Evolutionary conservation across 176 grass and related monocot species (phyloP), one percentile per base, ranked within the genome.

Genomic region (Guadua angustifolia): DNA sequence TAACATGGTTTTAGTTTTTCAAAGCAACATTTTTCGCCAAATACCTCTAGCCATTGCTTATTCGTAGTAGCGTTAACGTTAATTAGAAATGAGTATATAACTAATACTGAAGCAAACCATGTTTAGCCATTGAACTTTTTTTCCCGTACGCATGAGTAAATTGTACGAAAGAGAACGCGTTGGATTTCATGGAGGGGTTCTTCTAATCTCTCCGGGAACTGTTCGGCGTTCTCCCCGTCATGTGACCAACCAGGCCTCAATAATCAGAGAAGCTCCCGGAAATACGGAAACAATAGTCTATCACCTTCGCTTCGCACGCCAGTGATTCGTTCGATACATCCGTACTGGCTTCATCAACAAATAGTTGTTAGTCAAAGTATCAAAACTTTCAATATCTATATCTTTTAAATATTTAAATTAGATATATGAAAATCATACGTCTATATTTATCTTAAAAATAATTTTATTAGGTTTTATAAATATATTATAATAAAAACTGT

Each of bases 251-350:
- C 29, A 3, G 57, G 49, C 18, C 55, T 75, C 22, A 24, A 69
- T 81, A 53, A 70, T 70, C 45, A 22, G 19, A 56, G 83, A 77
- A 62, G 71, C 53, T 14, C 36, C 52, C 22, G 6, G 70, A 42
- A 63, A 62, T 38, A 51, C 42, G 33, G 51, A 84, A 74, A 39
- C n/a, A 38, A 40, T 57, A 83, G 15, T 5, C 19, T 66, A 79
- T 55, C 58, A 26, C 13, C 44, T 19, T 22, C 14, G 0, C 0
- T 8, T 35, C 47, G 67, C 84, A 36, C 68, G 16, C 10, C 24
- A 9, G 55, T 10, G 44, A 66, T 43, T 71, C 51, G 40, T 44
- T 13, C 21, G 56, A 59, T 35, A 1, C 13, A 19, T 36, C 35
- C 2, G 35, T 36, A 36, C 3, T 36, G 35, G 2, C 35, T 36